These are phyloP conservation scores for Nicotiana benthamiana DNA, from an alignment of 257 asterid genomes.

Conservation along the genomic window DNA sequence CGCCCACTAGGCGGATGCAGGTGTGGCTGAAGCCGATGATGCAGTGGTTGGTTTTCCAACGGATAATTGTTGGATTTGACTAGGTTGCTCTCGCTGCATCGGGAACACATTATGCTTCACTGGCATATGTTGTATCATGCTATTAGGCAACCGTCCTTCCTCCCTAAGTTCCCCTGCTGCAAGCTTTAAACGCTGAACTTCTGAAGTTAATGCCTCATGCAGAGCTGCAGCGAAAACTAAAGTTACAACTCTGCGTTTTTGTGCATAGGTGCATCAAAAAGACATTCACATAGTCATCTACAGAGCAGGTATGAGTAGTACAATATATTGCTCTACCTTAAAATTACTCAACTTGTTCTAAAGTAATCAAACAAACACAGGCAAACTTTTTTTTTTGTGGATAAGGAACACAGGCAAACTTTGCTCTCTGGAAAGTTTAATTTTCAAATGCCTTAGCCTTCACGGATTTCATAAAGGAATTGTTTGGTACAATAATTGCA, in stretches of 20 bases:
- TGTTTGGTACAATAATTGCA: not conserved
- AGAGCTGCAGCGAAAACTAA: slow-evolving; percentile 38
- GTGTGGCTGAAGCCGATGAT: slow-evolving; percentile 30
- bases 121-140: slow-evolving; percentile 26
- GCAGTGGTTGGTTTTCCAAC: slow-evolving; percentile 16
- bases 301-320: not conserved
- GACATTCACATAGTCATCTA: not conserved
- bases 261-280: not conserved
- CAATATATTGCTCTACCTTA: not conserved
- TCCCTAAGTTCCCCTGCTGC: slow-evolving; percentile 42
- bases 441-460: not conserved
- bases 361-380: not conserved
- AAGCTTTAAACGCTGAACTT: slow-evolving; percentile 65
- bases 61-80: slow-evolving; percentile 33
- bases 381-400: not conserved
- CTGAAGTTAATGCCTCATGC: slow-evolving; percentile 63
- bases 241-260: not conserved
- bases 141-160: slow-evolving; percentile 35
- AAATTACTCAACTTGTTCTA: not conserved
- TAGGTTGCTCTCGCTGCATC: slow-evolving; percentile 38
- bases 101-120: slow-evolving; percentile 46
- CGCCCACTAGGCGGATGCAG: slow-evolving; percentile 31
- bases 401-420: not conserved
- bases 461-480: not conserved
- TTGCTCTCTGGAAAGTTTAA: not conserved